phyloP scores from a whole-genome alignment of 192 early-diverging fungal species.

The Pilaira anomala region DNA sequence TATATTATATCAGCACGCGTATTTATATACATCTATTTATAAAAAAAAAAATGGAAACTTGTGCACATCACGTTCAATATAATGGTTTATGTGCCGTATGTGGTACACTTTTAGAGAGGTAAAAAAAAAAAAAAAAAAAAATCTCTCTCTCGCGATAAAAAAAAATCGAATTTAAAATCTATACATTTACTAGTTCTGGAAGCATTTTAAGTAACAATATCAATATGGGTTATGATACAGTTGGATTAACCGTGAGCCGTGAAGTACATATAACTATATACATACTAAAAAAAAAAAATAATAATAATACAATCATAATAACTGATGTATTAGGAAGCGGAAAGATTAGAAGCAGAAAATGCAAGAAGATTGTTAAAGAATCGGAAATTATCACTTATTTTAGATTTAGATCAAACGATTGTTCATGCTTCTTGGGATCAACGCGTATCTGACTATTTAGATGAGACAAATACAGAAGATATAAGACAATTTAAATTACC shows the following conservation, averaged over 20 bases:
- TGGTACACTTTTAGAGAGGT: slow-evolving; percentile 66
- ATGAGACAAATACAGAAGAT: slow-evolving; percentile 61
- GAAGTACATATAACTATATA: slow-evolving; percentile 32
- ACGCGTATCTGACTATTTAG: slow-evolving; percentile 71
- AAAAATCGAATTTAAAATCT: too few species aligned
- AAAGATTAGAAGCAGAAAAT: slow-evolving; percentile 67
- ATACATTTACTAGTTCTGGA: slow-evolving; percentile 25
- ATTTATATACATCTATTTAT: too few species aligned
- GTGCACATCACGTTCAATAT: slow-evolving; percentile 72
- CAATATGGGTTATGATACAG: slow-evolving; percentile 71
- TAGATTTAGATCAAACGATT: slow-evolving; percentile 97
- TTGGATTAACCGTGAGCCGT: slow-evolving; percentile 64
- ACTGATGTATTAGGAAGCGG: slow-evolving; percentile 76
- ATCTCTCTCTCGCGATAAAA: too few species aligned
- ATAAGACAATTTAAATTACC: slow-evolving; percentile 75
- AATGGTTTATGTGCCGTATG: slow-evolving; percentile 81
- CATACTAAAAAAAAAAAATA: not conserved
- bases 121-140: not conserved
- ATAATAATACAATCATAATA: too few species aligned
- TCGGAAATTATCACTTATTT: slow-evolving; percentile 80
- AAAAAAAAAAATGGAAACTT: slow-evolving; percentile 45
- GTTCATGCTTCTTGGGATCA: slow-evolving; percentile 88
- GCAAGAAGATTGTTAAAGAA: slow-evolving; percentile 58
- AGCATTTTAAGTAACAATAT: slow-evolving; percentile 42
- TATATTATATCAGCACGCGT: too few species aligned